Conservation (phyloP, 306 rosid genomes). For the Medicago lupulina region DNA sequence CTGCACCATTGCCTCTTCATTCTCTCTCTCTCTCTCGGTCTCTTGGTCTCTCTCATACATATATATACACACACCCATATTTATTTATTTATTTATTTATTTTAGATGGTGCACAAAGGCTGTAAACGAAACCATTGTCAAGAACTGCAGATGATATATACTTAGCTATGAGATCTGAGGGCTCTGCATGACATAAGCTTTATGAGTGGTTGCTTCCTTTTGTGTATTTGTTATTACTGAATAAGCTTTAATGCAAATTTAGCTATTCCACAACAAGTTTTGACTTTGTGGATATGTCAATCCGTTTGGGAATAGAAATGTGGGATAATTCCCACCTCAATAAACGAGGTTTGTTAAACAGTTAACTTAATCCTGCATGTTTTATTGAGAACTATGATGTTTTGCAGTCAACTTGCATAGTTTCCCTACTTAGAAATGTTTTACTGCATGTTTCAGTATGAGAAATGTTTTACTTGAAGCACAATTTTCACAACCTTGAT, state of each 20-base stretch:
- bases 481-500: no score
- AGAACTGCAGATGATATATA: conserved; percentile 33
- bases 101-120: conserved; percentile 39
- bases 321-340: no score
- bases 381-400: not conserved
- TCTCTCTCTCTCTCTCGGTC: conserved; percentile 8
- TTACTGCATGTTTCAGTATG: no score
- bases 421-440: no score
- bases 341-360: no score
- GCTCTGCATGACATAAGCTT: not conserved
- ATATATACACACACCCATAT: not conserved
- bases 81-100: conserved; percentile 11
- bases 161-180: conserved; percentile 42
- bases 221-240: not conserved
- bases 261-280: not conserved
- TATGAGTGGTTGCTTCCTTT: not conserved
- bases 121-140: conserved; percentile 24
- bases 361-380: not conserved
- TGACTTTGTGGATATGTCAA: not conserved
- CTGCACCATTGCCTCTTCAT: not conserved
- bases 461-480: no score
- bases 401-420: not conserved
- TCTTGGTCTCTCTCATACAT: conserved; percentile 2
- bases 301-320: not conserved
- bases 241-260: not conserved